Conservation (phyloP, 768 basidiomycete genomes). For the Trametes sanguinea region DNA sequence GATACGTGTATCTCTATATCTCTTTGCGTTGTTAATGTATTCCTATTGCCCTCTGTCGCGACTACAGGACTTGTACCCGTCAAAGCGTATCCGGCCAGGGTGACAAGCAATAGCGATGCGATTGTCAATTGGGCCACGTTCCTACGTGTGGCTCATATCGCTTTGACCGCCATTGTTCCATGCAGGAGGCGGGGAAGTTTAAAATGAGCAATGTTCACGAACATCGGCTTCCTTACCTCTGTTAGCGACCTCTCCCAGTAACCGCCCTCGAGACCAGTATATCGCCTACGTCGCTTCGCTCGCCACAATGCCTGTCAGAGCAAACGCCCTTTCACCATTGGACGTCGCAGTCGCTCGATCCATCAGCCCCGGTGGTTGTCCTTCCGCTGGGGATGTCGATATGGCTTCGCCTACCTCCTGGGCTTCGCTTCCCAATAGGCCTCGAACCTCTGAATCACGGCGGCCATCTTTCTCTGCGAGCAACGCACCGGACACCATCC, state of each 20-base stretch:
- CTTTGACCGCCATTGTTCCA: slow-evolving; percentile 14
- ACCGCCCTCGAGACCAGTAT: neutral
- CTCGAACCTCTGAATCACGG: slow-evolving; percentile 18
- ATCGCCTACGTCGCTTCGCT: neutral
- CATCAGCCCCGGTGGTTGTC: slow-evolving; percentile 20
- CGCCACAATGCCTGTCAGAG: slow-evolving; percentile 9
- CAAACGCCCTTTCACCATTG: slow-evolving; percentile 5
- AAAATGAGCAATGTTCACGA: slow-evolving; percentile 2
- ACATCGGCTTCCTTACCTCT: neutral
- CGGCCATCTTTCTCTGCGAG: slow-evolving; percentile 16
- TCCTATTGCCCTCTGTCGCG: slow-evolving; percentile 5
- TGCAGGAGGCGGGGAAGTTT: slow-evolving; percentile 1
- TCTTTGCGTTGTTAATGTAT: slow-evolving; percentile 13
- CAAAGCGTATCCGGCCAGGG: neutral
- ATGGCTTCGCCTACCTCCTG: slow-evolving; percentile 11
- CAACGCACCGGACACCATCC: slow-evolving; percentile 11
- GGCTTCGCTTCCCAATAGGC: slow-evolving; percentile 15
- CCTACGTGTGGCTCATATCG: slow-evolving; percentile 5
- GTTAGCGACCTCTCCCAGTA: neutral
- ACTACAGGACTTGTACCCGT: neutral
- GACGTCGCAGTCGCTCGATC: slow-evolving; percentile 11
- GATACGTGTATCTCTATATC: slow-evolving; percentile 26
- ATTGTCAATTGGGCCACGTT: slow-evolving; percentile 13
- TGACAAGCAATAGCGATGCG: neutral
- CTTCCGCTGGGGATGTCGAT: slow-evolving; percentile 15